These are phyloP conservation scores for Parmales sp. DNA, from an alignment of 108 stramenopile species.

Conservation along the genomic window DNA sequence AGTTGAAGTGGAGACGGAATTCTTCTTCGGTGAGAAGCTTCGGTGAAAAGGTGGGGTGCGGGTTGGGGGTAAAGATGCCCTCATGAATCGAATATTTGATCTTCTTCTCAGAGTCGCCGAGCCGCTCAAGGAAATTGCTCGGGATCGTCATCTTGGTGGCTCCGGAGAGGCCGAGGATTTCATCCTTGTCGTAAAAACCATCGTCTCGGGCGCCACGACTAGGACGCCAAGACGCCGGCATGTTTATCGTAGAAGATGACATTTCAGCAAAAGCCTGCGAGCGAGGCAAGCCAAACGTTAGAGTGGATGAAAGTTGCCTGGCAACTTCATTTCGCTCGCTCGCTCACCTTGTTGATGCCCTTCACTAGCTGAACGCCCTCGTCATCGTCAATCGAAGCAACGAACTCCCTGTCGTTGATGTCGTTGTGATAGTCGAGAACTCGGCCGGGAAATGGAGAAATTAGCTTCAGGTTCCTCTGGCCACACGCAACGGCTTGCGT, in stretches of 20 bases:
- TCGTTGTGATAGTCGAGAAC: slow-evolving; percentile 91
- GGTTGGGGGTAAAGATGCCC: neutral
- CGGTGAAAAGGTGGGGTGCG: slow-evolving; percentile 3
- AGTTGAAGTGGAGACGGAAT: slow-evolving; percentile 60
- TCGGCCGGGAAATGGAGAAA: slow-evolving; percentile 95
- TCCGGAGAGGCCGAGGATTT: slow-evolving; percentile 70
- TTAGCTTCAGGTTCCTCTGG: slow-evolving; percentile 82
- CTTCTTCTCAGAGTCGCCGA: slow-evolving; percentile 25
- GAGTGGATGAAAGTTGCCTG: slow-evolving; percentile 63
- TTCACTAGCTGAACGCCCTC: slow-evolving; percentile 72
- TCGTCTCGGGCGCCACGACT: slow-evolving; percentile 49
- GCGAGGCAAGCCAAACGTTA: too few species aligned
- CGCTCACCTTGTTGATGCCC: slow-evolving; percentile 83
- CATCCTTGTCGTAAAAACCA: slow-evolving; percentile 58
- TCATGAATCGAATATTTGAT: neutral
- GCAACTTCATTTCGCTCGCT: too few species aligned
- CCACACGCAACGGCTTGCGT: slow-evolving; percentile 91
- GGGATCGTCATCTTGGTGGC: slow-evolving; percentile 80
- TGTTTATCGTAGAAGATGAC: slow-evolving; percentile 98
- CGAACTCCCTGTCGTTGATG: slow-evolving; percentile 39
- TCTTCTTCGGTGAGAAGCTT: slow-evolving; percentile 43
- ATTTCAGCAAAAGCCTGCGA: too few species aligned
- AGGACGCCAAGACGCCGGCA: slow-evolving; percentile 93
- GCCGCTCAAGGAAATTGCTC: slow-evolving; percentile 46
- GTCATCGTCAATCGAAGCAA: slow-evolving; percentile 70